phyloP scores from a whole-genome alignment of 352 stramenopile species.

The Globisporangium nodosum region DNA sequence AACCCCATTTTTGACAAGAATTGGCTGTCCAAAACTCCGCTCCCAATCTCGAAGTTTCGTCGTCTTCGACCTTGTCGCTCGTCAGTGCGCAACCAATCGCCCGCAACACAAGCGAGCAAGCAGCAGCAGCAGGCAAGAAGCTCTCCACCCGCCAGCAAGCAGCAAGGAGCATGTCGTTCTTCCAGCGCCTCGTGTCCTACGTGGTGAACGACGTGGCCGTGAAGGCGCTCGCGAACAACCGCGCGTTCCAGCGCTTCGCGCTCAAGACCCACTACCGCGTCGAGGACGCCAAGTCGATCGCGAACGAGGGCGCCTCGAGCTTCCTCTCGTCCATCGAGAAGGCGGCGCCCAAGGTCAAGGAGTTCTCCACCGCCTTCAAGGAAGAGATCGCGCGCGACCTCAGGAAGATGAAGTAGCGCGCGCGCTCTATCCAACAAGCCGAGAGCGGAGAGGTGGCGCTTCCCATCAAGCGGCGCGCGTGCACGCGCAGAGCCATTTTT shows the following conservation, averaged over 20 bases:
- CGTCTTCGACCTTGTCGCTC: too few relatives aligned
- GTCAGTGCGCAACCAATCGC: not conserved
- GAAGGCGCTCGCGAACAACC: slow-evolving; percentile 77
- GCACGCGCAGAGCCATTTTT: too few relatives aligned
- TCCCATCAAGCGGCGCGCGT: not conserved
- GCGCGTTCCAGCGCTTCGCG: slow-evolving; percentile 79
- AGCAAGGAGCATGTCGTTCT: slow-evolving; percentile 53
- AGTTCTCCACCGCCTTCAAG: slow-evolving; percentile 67
- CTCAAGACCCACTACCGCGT: slow-evolving; percentile 84
- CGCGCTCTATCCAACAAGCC: too few relatives aligned
- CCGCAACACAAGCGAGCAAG: not conserved
- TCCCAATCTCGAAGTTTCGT: too few relatives aligned
- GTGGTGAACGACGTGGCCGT: slow-evolving; percentile 84
- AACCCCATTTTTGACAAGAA: too few relatives aligned
- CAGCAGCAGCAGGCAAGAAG: not conserved
- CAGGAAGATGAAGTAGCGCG: slow-evolving; percentile 64
- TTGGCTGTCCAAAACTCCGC: too few relatives aligned
- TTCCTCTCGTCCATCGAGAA: slow-evolving; percentile 51
- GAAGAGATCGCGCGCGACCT: slow-evolving; percentile 70
- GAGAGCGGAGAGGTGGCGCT: not conserved
- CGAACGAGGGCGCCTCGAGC: slow-evolving; percentile 33
- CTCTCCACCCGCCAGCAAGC: not conserved
- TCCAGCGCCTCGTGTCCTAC: slow-evolving; percentile 76
- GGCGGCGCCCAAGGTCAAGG: slow-evolving; percentile 62
- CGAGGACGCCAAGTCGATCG: slow-evolving; percentile 75